These are phyloP conservation scores for Gossypium arboreum DNA, from an alignment of 345 rosid genomes.

Conservation along the genomic window DNA sequence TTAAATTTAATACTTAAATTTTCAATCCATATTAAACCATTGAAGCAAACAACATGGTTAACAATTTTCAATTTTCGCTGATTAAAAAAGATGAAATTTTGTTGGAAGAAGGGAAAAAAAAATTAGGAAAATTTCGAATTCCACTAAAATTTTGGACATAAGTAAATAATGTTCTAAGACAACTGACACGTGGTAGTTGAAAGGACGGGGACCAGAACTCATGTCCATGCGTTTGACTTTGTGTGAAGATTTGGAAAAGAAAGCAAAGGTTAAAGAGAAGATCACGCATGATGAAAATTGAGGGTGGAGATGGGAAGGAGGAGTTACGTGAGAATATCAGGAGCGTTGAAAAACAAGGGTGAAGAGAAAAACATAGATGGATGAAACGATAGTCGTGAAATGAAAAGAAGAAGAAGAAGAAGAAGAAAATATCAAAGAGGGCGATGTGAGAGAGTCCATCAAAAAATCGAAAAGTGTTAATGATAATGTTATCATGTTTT, in stretches of 20 bases:
- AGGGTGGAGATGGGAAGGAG: slow-evolving; percentile 7
- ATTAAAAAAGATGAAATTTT: too few relatives aligned
- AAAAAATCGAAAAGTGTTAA: slow-evolving; percentile 7
- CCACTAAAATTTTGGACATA: neutral
- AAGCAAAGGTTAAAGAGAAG: neutral
- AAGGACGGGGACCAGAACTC: slow-evolving; percentile 8
- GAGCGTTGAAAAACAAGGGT: neutral
- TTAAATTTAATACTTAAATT: too few relatives aligned
- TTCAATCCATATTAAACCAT: too few relatives aligned
- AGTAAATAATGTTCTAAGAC: neutral
- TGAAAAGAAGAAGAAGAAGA: neutral
- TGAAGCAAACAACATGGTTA: too few relatives aligned
- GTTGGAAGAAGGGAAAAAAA: too few relatives aligned
- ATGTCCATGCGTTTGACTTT: slow-evolving; percentile 14
- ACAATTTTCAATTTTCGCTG: too few relatives aligned
- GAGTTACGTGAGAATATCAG: neutral
- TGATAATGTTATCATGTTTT: slow-evolving; percentile 33
- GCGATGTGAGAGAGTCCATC: slow-evolving; percentile 14
- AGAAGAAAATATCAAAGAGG: slow-evolving; percentile 9
- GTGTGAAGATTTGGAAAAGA: neutral
- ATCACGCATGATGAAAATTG: slow-evolving; percentile 12
- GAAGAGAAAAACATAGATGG: neutral
- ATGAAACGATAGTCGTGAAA: neutral
- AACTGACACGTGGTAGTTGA: neutral
- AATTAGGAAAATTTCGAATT: neutral